Percentiles rank a stretch among this genome's conserved stretches.
Evolutionary conservation across 2,329 filamentous ascomycete species (phyloP).

Genomic region (Cladophialophora carrionii): DNA sequence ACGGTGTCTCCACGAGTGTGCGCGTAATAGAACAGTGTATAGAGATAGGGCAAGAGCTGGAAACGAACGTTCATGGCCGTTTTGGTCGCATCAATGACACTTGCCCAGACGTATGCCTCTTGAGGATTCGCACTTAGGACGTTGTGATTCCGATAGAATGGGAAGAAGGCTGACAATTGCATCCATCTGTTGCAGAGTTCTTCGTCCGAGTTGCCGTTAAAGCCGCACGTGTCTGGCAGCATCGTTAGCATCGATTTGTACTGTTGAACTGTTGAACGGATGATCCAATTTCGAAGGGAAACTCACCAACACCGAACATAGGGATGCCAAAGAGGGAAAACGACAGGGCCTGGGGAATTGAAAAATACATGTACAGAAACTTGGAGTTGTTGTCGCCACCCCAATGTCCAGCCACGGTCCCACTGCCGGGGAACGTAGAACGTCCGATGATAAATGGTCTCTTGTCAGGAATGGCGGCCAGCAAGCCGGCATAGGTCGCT

Average conservation of each 20-base stretch:
- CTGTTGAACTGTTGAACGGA: not conserved
- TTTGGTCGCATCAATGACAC: conserved; percentile 66
- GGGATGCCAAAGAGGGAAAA: conserved; percentile 76
- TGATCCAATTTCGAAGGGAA: not conserved
- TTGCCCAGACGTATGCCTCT: conserved; percentile 72
- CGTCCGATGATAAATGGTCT: conserved; percentile 84
- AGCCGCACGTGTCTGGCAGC: conserved; percentile 65
- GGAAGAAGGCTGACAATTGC: conserved; percentile 73
- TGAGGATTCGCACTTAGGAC: conserved; percentile 63
- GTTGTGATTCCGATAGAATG: conserved; percentile 80
- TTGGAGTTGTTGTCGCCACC: conserved; percentile 73
- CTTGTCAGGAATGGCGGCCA: conserved; percentile 65
- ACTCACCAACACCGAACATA: conserved; percentile 65
- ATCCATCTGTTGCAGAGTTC: conserved; percentile 76
- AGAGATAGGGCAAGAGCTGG: conserved; percentile 72
- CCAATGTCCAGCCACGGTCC: conserved; percentile 79
- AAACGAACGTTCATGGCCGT: conserved; percentile 72
- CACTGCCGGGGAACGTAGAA: conserved; percentile 77
- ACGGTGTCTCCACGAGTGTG: conserved; percentile 69
- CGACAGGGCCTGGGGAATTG: conserved; percentile 75
- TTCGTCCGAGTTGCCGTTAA: conserved; percentile 67
- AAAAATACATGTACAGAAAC: conserved; percentile 75
- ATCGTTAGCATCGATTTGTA: not conserved
- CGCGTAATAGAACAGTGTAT: conserved; percentile 71
- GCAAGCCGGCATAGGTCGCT: conserved; percentile 73